These are phyloP conservation scores for Plasmodium vinckei DNA, from an alignment of 169 alveolate genomes.

Conservation along the genomic window DNA sequence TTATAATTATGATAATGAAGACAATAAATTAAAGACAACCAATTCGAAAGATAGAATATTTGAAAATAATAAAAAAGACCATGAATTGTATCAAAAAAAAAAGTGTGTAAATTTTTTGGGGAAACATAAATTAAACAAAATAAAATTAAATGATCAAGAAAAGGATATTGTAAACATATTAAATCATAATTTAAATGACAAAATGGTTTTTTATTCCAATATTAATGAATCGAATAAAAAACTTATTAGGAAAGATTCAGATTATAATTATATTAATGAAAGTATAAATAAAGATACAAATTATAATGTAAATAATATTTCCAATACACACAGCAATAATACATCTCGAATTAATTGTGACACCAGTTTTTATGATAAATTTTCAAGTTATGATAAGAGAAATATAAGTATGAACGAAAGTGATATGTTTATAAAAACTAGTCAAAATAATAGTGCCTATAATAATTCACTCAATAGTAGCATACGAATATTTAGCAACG, in stretches of 20 bases:
- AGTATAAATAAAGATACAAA: neutral
- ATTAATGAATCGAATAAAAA: no score
- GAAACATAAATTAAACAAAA: constrained; percentile 13
- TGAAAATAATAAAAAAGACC: constrained; percentile 1
- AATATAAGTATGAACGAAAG: neutral
- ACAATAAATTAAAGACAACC: neutral
- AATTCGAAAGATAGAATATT: neutral
- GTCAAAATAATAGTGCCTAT: neutral
- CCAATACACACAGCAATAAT: neutral
- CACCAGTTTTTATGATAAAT: neutral
- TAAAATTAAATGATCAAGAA: neutral
- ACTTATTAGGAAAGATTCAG: no score
- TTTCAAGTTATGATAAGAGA: neutral
- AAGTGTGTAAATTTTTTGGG: neutral
- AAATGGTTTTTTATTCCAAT: neutral
- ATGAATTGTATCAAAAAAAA: constrained; percentile 1
- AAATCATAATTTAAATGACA: constrained; percentile 15
- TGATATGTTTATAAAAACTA: neutral
- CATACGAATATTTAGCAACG: no score
- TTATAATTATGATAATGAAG: neutral
- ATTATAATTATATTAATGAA: no score
- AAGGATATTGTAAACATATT: neutral
- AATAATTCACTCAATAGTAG: no score
- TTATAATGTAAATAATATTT: neutral
- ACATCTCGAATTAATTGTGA: neutral